Conservation (phyloP, 345 rosid species). For the Corymbia maculata region DNA sequence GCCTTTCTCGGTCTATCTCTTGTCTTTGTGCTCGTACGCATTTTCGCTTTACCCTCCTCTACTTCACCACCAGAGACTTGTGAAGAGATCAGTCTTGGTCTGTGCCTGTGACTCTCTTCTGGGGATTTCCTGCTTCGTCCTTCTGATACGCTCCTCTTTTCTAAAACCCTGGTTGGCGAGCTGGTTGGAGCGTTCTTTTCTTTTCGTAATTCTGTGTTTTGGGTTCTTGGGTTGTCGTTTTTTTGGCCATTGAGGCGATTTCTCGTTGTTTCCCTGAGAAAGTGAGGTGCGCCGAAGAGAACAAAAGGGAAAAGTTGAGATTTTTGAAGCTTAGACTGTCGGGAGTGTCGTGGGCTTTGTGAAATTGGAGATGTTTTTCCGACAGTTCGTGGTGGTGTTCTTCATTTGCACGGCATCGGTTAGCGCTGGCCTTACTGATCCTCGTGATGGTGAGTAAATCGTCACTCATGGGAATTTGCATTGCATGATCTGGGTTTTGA, state of each 20-base stretch:
- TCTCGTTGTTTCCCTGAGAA: not conserved
- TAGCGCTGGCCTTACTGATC: not conserved
- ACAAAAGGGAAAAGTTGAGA: not conserved
- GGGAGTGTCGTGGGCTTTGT: not conserved
- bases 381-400: not conserved
- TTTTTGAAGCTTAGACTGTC: not conserved
- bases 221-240: not conserved
- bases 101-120: not conserved
- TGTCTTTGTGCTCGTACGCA: not conserved
- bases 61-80: not conserved
- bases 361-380: not conserved
- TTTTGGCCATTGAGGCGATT: not conserved
- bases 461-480: not conserved
- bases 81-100: not conserved
- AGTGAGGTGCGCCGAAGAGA: not conserved
- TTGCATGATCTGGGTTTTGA: not conserved
- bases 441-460: constrained; percentile 1
- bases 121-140: not conserved
- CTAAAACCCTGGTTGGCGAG: not conserved
- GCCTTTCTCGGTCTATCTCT: not conserved
- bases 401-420: not conserved
- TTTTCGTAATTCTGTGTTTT: not conserved
- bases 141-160: not conserved
- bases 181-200: not conserved
- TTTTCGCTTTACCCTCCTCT: not conserved